Evolutionary conservation across 176 grass and related monocot species (phyloP), one percentile per base, ranked within the genome.

Genomic region (Rhynchospora breviuscula): DNA sequence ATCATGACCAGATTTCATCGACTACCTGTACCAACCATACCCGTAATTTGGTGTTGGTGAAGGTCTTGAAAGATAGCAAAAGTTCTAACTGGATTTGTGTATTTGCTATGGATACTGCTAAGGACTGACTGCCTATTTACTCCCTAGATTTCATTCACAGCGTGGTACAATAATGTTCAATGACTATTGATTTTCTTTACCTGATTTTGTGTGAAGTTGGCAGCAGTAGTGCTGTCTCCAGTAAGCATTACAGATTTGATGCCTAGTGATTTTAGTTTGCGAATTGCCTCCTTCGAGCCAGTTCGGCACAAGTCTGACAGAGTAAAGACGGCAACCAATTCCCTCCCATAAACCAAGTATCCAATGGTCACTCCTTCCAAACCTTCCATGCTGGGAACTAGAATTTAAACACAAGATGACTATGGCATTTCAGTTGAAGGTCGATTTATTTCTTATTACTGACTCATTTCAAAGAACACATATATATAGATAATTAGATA

Each of bases 171-270:
- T 56, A 8, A 33, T 57, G 73, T 18, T 33, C 51, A 78, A 77
- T 1, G 7, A 77, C 51, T 21, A 77, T 56, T 77, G 4, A 17
- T 78, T 54, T 31, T 57, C 15, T 78, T 43, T 91, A 99, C 97
- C 91, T 99, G 97, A 83, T 92, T 90, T 72, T 99, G 93, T 18
- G 93, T 89, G 48, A 86, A 81, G 68, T 57, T 89, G 79, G 97
- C 97, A 58, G 93, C 88, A 18, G 86, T 83, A 44, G 29, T 57
- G 64, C 91, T 93, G 85, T 99, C 97, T 44, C 97, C 97, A 71
- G 97, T 99, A 49, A 99, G 91, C 97, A 99, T 99, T 9, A 93
- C 97, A 33, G 86, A 85, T 76, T 88, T 96, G 22, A 96, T 94
- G 84, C 97, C 91, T 69, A 96, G 10, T 56, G 87, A 93, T 87